phyloP scores from a whole-genome alignment of 2,329 filamentous ascomycete species.

The Colletotrichum plurivorum region DNA sequence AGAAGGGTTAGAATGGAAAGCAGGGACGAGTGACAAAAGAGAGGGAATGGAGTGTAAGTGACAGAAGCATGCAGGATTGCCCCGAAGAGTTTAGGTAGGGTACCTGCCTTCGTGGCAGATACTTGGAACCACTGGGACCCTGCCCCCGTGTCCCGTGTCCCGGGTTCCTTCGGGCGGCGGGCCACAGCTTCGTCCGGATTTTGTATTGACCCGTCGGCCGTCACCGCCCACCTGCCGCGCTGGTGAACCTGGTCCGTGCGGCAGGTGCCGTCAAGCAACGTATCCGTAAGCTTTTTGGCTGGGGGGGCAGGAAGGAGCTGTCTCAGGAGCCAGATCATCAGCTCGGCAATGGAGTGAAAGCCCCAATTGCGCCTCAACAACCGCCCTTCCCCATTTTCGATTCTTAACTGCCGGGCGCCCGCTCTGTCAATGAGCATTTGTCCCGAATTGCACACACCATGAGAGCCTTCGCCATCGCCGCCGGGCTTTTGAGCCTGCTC shows the following conservation, averaged over 20 bases:
- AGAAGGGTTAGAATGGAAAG: neutral
- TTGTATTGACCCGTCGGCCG: slow-evolving; percentile 31
- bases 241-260: slow-evolving; percentile 35
- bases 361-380: slow-evolving; percentile 40
- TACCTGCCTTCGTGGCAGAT: too few relatives aligned
- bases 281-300: slow-evolving; percentile 52
- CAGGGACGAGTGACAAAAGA: slow-evolving; percentile 4
- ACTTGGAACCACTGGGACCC: too few relatives aligned
- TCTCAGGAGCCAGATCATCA: slow-evolving; percentile 44
- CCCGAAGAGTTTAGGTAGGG: slow-evolving; percentile 2
- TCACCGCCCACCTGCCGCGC: slow-evolving; percentile 5
- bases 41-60: slow-evolving; percentile 4
- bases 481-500: slow-evolving; percentile 72
- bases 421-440: slow-evolving; percentile 47
- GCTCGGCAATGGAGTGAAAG: slow-evolving; percentile 42
- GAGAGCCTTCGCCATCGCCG: slow-evolving; percentile 66
- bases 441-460: slow-evolving; percentile 52
- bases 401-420: slow-evolving; percentile 42
- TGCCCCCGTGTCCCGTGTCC: too few relatives aligned
- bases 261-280: slow-evolving; percentile 48
- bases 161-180: too few relatives aligned
- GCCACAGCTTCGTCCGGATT: slow-evolving; percentile 8
- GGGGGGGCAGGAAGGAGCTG: slow-evolving; percentile 47
- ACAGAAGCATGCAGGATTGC: neutral
- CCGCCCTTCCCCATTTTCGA: slow-evolving; percentile 30